Conservation (phyloP, 2,329 filamentous ascomycete species). For the Pseudocercospora fuligena region DNA sequence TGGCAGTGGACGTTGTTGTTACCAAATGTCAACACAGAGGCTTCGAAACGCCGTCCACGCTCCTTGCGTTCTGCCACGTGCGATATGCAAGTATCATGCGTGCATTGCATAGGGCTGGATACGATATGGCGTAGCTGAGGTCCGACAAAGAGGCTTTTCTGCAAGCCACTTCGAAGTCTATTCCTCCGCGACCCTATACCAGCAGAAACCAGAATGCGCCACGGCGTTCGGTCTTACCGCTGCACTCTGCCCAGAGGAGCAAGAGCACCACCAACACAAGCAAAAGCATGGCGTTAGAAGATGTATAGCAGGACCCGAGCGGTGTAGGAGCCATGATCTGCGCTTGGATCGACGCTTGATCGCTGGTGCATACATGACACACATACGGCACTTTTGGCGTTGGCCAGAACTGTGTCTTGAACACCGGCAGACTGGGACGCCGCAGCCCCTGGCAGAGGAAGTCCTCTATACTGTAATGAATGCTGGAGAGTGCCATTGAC, state of each 20-base stretch:
- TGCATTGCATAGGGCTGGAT: neutral
- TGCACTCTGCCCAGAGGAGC: neutral
- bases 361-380: neutral
- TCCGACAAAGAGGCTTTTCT: neutral
- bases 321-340: neutral
- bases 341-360: neutral
- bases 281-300: neutral
- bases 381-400: neutral
- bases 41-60: neutral
- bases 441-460: too few species aligned
- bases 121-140: neutral
- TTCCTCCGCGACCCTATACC: neutral
- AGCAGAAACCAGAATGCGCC: neutral
- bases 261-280: neutral
- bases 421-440: neutral
- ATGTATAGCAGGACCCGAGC: neutral
- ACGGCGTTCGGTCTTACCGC: neutral
- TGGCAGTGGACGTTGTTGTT: conserved; percentile 2
- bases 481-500: too few species aligned
- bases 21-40: neutral
- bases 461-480: too few species aligned
- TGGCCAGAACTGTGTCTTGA: neutral
- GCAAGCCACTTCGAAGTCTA: conserved; percentile 2
- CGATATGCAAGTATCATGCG: neutral
- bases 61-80: neutral